Evolutionary conservation across 805 yeast species (phyloP).

Genomic region (Schizosaccharomyces octosporus): DNA sequence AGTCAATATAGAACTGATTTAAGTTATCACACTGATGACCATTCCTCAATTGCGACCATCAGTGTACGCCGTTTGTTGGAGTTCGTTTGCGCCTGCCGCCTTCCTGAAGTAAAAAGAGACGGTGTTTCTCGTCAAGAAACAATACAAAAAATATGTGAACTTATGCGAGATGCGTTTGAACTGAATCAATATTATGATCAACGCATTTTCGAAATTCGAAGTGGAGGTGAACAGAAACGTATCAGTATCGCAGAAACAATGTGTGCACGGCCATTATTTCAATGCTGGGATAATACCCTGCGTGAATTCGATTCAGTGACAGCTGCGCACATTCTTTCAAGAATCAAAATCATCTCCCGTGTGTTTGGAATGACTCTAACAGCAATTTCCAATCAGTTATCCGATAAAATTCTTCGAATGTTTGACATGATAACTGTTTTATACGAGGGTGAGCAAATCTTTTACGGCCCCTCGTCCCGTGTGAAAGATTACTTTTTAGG

Average conservation of each 20-base stretch:
- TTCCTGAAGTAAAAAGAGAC: slow-evolving; percentile 34
- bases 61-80: slow-evolving; percentile 31
- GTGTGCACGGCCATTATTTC: slow-evolving; percentile 8
- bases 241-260: slow-evolving; percentile 14
- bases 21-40: slow-evolving; percentile 39
- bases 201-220: slow-evolving; percentile 30
- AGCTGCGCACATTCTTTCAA: slow-evolving; percentile 36
- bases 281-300: slow-evolving; percentile 46
- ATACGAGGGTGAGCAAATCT: slow-evolving; percentile 34
- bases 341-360: slow-evolving; percentile 30
- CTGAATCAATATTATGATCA: slow-evolving; percentile 40
- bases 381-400: slow-evolving; percentile 36
- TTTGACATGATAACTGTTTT: slow-evolving; percentile 30
- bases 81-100: slow-evolving; percentile 28
- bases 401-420: slow-evolving; percentile 29
- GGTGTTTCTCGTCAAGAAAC: slow-evolving; percentile 25
- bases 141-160: slow-evolving; percentile 24
- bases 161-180: slow-evolving; percentile 22
- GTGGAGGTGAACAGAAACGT: slow-evolving; percentile 24
- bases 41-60: slow-evolving; percentile 36
- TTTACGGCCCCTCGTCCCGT: slow-evolving; percentile 21
- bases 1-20: slow-evolving; percentile 34
- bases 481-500: slow-evolving; percentile 26
- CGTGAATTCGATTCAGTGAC: slow-evolving; percentile 53
- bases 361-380: slow-evolving; percentile 27